These are phyloP conservation scores for Pelargonium australe DNA, from an alignment of 441 rosid genomes.

Conservation along the genomic window DNA sequence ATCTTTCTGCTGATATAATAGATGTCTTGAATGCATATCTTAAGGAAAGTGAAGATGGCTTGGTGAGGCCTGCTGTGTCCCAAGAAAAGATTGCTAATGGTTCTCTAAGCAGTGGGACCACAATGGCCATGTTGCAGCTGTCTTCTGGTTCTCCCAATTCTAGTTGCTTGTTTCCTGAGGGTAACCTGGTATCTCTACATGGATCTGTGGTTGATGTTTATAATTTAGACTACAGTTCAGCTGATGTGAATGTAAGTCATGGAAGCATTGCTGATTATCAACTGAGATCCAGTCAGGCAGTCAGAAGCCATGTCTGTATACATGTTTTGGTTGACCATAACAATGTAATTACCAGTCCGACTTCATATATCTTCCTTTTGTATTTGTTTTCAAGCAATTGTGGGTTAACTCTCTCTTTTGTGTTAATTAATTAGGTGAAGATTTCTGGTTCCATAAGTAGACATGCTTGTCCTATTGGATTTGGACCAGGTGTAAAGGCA, in stretches of 20 bases:
- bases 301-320: constrained; percentile 32
- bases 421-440: constrained; percentile 43
- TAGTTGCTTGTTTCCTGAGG: constrained; percentile 48
- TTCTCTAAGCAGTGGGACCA: constrained; percentile 22
- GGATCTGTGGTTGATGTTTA: constrained; percentile 58
- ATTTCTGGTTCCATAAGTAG: constrained; percentile 51
- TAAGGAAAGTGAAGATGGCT: constrained; percentile 32
- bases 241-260: constrained; percentile 21
- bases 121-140: constrained; percentile 14
- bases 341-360: constrained; percentile 38
- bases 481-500: constrained; percentile 66
- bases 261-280: constrained; percentile 25
- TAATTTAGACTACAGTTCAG: constrained; percentile 27
- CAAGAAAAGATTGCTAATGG: constrained; percentile 25
- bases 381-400: constrained; percentile 13
- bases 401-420: constrained; percentile 19
- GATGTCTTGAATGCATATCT: constrained; percentile 34
- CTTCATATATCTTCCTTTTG: constrained; percentile 10
- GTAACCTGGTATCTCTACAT: constrained; percentile 45
- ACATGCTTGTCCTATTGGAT: constrained; percentile 57
- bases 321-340: constrained; percentile 48
- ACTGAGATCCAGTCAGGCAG: constrained; percentile 25
- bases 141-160: constrained; percentile 27
- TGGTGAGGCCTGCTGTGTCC: constrained; percentile 23
- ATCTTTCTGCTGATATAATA: constrained; percentile 36